A percentile compares a stretch with the other conserved stretches of the same genome.
These are phyloP conservation scores for Xylariaceae sp. DNA, from an alignment of 2,329 filamentous ascomycete genomes.

Conservation along the genomic window DNA sequence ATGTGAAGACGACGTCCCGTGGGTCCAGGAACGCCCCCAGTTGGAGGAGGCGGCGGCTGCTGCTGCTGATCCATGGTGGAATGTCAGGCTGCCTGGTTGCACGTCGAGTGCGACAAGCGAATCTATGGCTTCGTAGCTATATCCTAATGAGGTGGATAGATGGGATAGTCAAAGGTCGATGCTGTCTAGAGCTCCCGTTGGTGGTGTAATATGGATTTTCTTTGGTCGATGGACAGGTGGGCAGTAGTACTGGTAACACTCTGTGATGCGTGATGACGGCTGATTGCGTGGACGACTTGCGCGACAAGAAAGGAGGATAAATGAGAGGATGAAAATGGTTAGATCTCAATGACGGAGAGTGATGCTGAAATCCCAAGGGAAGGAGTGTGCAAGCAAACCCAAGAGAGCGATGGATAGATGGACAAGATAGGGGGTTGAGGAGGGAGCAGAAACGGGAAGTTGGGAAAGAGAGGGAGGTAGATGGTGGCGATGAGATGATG, in stretches of 20 bases:
- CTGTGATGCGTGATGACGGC: constrained; percentile 16
- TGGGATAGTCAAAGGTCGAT: constrained; percentile 31
- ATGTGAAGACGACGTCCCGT: constrained; percentile 92
- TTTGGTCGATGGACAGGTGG: constrained; percentile 18
- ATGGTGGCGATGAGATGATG: constrained; percentile 25
- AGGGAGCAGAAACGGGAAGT: constrained; percentile 27
- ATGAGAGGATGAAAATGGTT: constrained; percentile 53
- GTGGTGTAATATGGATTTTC: constrained; percentile 8
- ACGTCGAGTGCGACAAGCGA: constrained; percentile 55
- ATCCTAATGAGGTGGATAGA: constrained; percentile 29
- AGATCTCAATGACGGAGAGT: constrained; percentile 42
- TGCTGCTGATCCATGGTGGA: constrained; percentile 69
- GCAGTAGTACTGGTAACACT: constrained; percentile 8
- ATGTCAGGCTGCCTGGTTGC: constrained; percentile 46
- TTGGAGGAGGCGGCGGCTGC: constrained; percentile 54
- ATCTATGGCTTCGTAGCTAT: constrained; percentile 17
- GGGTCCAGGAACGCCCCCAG: constrained; percentile 71
- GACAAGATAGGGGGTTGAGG: constrained; percentile 20
- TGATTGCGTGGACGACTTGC: constrained; percentile 24
- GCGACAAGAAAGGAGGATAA: constrained; percentile 46
- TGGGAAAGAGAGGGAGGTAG: constrained; percentile 30
- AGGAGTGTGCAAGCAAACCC: constrained; percentile 41
- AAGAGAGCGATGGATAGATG: constrained; percentile 34
- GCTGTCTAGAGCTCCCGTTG: constrained; percentile 27
- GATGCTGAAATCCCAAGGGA: constrained; percentile 41